Base-by-base conservation (phyloP, 176 grass and related monocot species). In the Oryza punctata region DNA sequence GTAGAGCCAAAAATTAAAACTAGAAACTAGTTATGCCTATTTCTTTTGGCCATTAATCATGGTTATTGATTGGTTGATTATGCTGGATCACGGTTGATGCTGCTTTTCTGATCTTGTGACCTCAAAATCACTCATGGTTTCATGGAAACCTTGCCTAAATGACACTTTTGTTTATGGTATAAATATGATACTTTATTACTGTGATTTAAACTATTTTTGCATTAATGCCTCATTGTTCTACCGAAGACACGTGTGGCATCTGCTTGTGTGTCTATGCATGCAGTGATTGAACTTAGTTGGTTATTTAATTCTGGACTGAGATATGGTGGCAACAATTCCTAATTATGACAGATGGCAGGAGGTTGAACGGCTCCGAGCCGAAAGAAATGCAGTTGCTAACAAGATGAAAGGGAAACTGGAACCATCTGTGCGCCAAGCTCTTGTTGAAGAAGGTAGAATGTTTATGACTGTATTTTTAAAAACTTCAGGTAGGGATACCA, bases 321-420 rank as follows among this genome's bases (percentile, higher is more conserved):
- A 79, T 82, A 87, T 37, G 65, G 60, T 79, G 64, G 70, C 88
- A 89, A 91, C 77, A 88, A 90, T 95, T 90, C 87, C 89, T 98
- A 93, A 98, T 98, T 88, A 80, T 85, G 64, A 85, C 87, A 94
- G 91, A 98, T 95, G 89, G 44, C 96, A 98, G 96, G 96, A 98
- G 73, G 96, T 98, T 60, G 96, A 98, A 90, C 67, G 80, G 25
- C 93, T 98, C 50, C 87, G 93, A 79, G 93, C 91, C 89, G 93
- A 98, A 85, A 91, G 96, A 87, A 98, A 98, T 89, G 72, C 82
- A 7, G 89, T 98, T 81, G 91, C 96, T 77, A 95, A 90, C 43
- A 98, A 95, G 83, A 98, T 98, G 93, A 98, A 95, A 93, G 89
- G 89, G 59, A 98, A 98, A 86, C 76, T 95, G 26, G 96, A 95